These are phyloP conservation scores for Aspergillus pseudonomiae DNA, from an alignment of 2,329 filamentous ascomycete species.

Conservation along the genomic window DNA sequence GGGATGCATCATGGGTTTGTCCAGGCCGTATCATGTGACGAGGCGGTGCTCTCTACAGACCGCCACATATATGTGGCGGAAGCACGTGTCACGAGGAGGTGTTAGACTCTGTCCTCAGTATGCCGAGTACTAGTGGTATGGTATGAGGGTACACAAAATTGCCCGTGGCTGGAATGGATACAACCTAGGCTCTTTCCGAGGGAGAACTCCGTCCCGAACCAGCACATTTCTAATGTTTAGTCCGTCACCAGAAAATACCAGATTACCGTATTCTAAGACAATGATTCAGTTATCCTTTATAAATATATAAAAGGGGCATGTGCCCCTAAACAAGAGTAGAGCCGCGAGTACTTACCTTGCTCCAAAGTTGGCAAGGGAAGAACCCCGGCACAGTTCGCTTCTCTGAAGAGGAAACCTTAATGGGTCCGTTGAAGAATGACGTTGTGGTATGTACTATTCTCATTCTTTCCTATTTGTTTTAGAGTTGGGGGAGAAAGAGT, in stretches of 20 bases:
- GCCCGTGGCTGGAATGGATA: background rate
- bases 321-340: background rate
- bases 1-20: background rate
- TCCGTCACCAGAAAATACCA: background rate
- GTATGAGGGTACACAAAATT: background rate
- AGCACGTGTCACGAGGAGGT: background rate
- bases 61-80: background rate
- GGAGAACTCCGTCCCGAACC: background rate
- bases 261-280: background rate
- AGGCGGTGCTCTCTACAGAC: background rate
- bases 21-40: background rate
- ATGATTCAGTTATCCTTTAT: slow-evolving; percentile 3
- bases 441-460: background rate
- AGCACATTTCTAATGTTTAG: background rate
- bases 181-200: background rate
- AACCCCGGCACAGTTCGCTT: too few relatives aligned
- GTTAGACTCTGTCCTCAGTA: too few relatives aligned
- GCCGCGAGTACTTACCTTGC: background rate
- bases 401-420: background rate
- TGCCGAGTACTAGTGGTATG: background rate
- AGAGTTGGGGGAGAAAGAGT: background rate
- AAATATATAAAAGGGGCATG: background rate
- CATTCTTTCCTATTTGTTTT: background rate
- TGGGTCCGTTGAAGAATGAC: background rate
- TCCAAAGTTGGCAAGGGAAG: background rate